Base-by-base conservation (phyloP, 495 filamentous ascomycete species). In the Hamigera avellanea region DNA sequence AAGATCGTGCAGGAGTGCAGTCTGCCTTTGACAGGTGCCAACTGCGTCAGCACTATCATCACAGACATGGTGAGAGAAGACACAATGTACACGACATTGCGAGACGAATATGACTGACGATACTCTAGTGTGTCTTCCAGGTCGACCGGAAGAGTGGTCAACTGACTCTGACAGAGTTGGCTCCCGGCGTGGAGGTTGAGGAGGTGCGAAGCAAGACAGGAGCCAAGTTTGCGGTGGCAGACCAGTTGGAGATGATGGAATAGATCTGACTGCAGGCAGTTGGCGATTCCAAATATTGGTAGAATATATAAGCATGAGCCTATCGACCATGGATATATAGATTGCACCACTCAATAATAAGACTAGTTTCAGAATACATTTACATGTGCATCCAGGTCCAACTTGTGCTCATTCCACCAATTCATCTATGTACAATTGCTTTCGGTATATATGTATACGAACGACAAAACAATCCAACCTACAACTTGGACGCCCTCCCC, bases 1-100 rank as follows among this genome's bases (percentile, higher is more conserved):
- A 95, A 95, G 76, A 84, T 95, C 52, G 70, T 93, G 38, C 75
- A 81, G 54, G 73, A 83, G 54, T 94, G 87, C 61, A 73, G 72
- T 12, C 81, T 95, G 63, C 87, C 87, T 5, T 55, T 95, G 49
- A 95, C 87, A 2, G 87, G 87, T 13, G 81, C 75, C 27, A 74
- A 75, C 16, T 93, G 86, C 44, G 87, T 93, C 19, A 84, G 78
- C 48, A 79, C 80, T 25, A 94, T 95, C 40, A 95, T 95, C 45
- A 95, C 88, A 0, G 88, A 95, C 45, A 56, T 95, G 49, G 81
- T 82, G 59, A 60, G 76, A 73, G n/a, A n/a, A 13, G 7, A 18
- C 6, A 26, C 18, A 8, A 7, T n/a, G 29, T 8, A 28, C 7
- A 3, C 9, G 18, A 4, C 21, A 5, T 10, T 10, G 30, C 13